Evolutionary conservation across 106 monocot species (phyloP).

Genomic region (Dendrobium nobile): DNA sequence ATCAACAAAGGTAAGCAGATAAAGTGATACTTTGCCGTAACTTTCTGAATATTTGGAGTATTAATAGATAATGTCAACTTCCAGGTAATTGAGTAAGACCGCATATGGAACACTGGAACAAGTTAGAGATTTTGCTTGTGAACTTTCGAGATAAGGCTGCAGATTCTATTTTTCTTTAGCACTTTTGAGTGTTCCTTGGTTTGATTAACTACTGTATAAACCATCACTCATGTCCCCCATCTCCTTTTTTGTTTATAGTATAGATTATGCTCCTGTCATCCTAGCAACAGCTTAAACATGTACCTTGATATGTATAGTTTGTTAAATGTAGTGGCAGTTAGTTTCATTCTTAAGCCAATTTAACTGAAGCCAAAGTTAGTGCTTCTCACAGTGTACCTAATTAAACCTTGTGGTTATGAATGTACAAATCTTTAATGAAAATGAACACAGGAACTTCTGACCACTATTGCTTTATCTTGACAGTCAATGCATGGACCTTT

Average conservation of each 20-base stretch:
- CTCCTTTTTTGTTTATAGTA: neutral
- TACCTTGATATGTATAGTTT: neutral
- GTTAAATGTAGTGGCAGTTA: neutral
- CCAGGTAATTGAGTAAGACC: conserved; percentile 26
- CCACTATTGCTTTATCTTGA: neutral
- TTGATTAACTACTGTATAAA: neutral
- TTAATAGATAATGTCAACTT: conserved; percentile 11
- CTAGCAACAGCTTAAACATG: neutral
- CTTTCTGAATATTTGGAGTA: neutral
- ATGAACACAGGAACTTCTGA: neutral
- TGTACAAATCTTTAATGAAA: neutral
- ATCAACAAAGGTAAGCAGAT: conserved; percentile 42
- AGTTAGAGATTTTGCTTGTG: neutral
- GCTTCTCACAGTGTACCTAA: neutral
- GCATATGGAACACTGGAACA: neutral
- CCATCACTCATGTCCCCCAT: neutral
- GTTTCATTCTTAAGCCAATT: neutral
- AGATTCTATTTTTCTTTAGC: conserved; percentile 2
- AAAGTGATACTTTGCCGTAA: neutral
- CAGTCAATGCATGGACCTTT: neutral
- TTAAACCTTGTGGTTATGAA: neutral
- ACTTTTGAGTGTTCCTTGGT: neutral
- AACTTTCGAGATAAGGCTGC: conserved; percentile 8
- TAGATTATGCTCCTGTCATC: neutral
- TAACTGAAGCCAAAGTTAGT: neutral